Evolutionary conservation across 768 basidiomycete genomes (phyloP), one percentile per base, ranked within the genome.

Genomic region (Trametopsis cervina): DNA sequence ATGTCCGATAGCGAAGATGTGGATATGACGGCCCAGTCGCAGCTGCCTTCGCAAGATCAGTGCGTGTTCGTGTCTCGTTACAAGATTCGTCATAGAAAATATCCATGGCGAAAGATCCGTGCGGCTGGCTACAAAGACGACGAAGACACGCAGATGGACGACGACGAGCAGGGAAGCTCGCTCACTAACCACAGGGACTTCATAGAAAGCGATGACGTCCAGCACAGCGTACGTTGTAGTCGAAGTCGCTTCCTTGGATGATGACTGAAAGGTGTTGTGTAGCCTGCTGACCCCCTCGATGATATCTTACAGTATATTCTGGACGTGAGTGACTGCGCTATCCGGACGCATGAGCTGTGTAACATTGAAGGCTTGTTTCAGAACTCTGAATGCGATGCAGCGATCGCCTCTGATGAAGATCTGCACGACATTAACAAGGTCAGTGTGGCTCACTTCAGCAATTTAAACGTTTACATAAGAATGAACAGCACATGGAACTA

Each of bases 241-340:
- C 41, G 40, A 3, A 44, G 24, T 27, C 21, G 29, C 11, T 20
- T 4, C 23, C 35, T 2, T n/a, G 56, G 55, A 13, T 38, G 4
- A 53, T 35, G 26, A 55, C 52, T 15, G 56, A n/a, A n/a, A n/a
- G n/a, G n/a, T n/a, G n/a, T n/a, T n/a, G n/a, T n/a, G n/a, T n/a
- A n/a, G n/a, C n/a, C n/a, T n/a, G n/a, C n/a, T n/a, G n/a, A n/a
- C n/a, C n/a, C 58, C 3, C 44, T 62, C 1, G 57, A 57, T 21
- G 49, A 46, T 21, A 21, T 58, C 1, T 50, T 62, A 1, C 54
- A 62, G 24, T 60, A 62, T 25, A 60, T 62, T 17, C 42, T 62
- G 4, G 35, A 48, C 15, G 56, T 53, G 40, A 1, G 40, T n/a
- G 12, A 7, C 10, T 37, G 17, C 15, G 5, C 23, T 38, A 13